Conservation (phyloP, 2,329 filamentous ascomycete species). For the Scytalidium lignicola region DNA sequence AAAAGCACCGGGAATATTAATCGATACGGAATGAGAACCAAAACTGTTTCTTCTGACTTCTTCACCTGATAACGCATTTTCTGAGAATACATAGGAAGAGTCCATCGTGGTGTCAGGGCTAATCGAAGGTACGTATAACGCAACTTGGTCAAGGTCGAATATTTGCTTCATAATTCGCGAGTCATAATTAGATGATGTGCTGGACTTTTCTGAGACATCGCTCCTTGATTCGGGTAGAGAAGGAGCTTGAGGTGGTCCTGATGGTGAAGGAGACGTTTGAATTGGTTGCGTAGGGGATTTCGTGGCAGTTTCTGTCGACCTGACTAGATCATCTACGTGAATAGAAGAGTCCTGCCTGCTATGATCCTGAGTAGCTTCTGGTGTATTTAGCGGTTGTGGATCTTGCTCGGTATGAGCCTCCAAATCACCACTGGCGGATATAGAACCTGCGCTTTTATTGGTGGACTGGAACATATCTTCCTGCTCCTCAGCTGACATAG, state of each 20-base stretch:
- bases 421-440: not conserved
- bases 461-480: conserved; percentile 9
- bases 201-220: conserved; percentile 20
- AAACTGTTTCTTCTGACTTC: conserved; percentile 5
- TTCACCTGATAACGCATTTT: conserved; percentile 2
- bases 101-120: not conserved
- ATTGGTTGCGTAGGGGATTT: conserved; percentile 4
- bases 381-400: not conserved
- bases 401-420: not conserved
- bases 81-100: not conserved
- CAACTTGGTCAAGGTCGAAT: conserved; percentile 28
- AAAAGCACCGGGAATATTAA: conserved; percentile 57
- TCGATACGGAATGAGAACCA: conserved; percentile 31
- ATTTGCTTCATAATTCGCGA: conserved; percentile 27
- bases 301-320: conserved; percentile 2
- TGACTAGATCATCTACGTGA: not conserved
- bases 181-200: conserved; percentile 20
- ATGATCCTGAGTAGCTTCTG: not conserved
- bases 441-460: conserved; percentile 14
- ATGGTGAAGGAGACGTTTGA: not conserved
- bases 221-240: conserved; percentile 18
- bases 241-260: conserved; percentile 4
- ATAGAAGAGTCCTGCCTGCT: not conserved
- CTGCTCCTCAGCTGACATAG: conserved; percentile 10
- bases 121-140: conserved; percentile 26